Base-by-base conservation (phyloP, 805 yeast species). In the Candida argentea region DNA sequence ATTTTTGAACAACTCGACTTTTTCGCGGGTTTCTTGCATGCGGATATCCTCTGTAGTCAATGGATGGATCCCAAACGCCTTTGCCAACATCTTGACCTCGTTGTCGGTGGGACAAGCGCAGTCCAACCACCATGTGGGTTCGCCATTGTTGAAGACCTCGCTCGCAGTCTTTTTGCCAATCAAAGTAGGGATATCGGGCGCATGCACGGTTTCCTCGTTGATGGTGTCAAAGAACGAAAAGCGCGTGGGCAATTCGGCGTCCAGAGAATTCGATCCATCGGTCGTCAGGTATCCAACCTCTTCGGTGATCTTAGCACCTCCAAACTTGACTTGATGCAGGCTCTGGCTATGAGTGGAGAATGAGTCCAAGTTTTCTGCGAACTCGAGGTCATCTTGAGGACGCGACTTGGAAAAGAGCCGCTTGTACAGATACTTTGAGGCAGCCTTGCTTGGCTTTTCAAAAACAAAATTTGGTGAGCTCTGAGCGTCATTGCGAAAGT, bases 31-130 rank as follows among this genome's bases (percentile, higher is more conserved):
- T 59, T 89, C 98, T 58, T 87, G 94, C 73, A 85, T 82, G 32
- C 95, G 65, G 39, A 89, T 87, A 75, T 89, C 98, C 59, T 89
- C 98, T 2, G 95, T 86, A 0, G 98, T 89, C 64, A 89, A 75
- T 17, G 98, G 98, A 63, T 89, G 98, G 57, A 89, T 84, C 6
- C 95, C 95, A 54, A 89, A 89, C 0, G 96, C 91, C 44, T 87
- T 87, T 6, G 95, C 79, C 22, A 91, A 52, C 43, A 83, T 76
- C 48, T 81, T 81, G 95, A 91, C 85, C 56, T 91, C 98, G 13
- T 76, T 76, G 48, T 89, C 97, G 0, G 95, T 84, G 5, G 98
- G 97, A 46, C 94, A 80, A 23, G 75, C 64, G 49, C 96, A 86
- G 52, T 91, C 96, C 24, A 91, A 61, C 96, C 54, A 48, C 54